These are phyloP conservation scores for Claviceps monticola DNA, from an alignment of 2,329 filamentous ascomycete genomes.

Conservation along the genomic window DNA sequence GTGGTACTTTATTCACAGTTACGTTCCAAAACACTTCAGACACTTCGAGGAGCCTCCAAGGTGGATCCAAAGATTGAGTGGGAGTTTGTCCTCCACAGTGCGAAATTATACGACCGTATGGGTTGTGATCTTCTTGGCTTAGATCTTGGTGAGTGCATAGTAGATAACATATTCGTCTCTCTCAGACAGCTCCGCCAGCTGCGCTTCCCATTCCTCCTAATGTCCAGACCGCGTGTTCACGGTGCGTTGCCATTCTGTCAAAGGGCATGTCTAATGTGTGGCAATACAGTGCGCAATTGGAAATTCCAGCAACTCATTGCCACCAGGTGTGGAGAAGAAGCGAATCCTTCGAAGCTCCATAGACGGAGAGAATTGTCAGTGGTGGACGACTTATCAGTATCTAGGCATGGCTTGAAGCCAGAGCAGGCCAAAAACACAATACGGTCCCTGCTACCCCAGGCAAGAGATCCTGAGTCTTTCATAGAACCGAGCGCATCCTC, in stretches of 20 bases:
- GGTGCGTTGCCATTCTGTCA: not conserved
- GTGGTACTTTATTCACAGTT: conserved; percentile 80
- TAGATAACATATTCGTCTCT: not conserved
- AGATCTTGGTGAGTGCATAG: conserved; percentile 50
- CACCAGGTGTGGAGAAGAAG: conserved; percentile 27
- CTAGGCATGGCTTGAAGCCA: conserved; percentile 25
- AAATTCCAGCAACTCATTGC: conserved; percentile 50
- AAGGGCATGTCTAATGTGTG: not conserved
- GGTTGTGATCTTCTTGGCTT: conserved; percentile 83
- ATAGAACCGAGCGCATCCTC: conserved; percentile 85
- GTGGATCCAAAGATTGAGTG: conserved; percentile 69
- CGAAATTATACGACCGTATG: conserved; percentile 75
- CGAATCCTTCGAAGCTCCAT: conserved; percentile 55
- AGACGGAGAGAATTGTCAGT: conserved; percentile 63
- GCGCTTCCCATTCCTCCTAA: not conserved
- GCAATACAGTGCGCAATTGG: conserved; percentile 55
- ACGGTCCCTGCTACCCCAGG: conserved; percentile 23
- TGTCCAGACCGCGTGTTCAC: no score
- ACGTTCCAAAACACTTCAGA: conserved; percentile 67
- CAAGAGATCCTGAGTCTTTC: conserved; percentile 67
- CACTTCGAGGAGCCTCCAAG: conserved; percentile 71
- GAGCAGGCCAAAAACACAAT: conserved; percentile 10
- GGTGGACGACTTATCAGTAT: conserved; percentile 55
- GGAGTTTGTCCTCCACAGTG: conserved; percentile 80
- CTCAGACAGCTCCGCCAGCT: not conserved